These are phyloP conservation scores for Rhizopogon salebrosus DNA, from an alignment of 768 basidiomycete genomes.

Conservation along the genomic window DNA sequence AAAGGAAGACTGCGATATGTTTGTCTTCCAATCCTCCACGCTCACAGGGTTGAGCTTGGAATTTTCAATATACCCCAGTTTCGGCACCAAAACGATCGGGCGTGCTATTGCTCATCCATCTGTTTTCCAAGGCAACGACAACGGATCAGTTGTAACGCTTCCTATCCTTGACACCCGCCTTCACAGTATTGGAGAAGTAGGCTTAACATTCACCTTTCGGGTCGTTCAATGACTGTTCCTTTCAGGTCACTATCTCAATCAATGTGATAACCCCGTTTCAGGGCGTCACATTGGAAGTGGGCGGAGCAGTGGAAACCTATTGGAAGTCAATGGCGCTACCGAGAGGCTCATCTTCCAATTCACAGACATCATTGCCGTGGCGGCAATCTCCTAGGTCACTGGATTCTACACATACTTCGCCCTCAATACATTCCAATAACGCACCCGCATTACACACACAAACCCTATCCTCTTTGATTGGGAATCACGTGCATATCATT, in stretches of 20 bases:
- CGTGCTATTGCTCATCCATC: slow-evolving; percentile 83
- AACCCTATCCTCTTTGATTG: slow-evolving; percentile 85
- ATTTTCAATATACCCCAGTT: slow-evolving; percentile 95
- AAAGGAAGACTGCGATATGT: slow-evolving; percentile 61
- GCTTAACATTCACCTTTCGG: slow-evolving; percentile 6
- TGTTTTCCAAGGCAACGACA: slow-evolving; percentile 55
- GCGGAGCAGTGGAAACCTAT: slow-evolving; percentile 94
- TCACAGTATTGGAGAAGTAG: slow-evolving; percentile 90
- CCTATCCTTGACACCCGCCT: slow-evolving; percentile 91
- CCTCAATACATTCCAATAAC: slow-evolving; percentile 53
- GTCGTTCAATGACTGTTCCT: slow-evolving; percentile 6
- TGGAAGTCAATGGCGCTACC: slow-evolving; percentile 75
- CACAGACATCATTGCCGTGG: slow-evolving; percentile 33
- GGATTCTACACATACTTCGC: slow-evolving; percentile 64
- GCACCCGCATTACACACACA: slow-evolving; percentile 50
- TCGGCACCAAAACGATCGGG: slow-evolving; percentile 95
- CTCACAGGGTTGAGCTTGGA: slow-evolving; percentile 74
- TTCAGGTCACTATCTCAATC: slow-evolving; percentile 81
- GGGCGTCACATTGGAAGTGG: slow-evolving; percentile 89
- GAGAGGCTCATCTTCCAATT: slow-evolving; percentile 23
- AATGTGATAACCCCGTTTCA: slow-evolving; percentile 85
- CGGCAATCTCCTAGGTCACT: slow-evolving; percentile 27
- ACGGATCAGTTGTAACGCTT: slow-evolving; percentile 46
- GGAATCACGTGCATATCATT: slow-evolving; percentile 80
- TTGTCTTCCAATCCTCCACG: slow-evolving; percentile 81